Base-by-base conservation (phyloP, 768 basidiomycete species). In the Serendipita vermifera region DNA sequence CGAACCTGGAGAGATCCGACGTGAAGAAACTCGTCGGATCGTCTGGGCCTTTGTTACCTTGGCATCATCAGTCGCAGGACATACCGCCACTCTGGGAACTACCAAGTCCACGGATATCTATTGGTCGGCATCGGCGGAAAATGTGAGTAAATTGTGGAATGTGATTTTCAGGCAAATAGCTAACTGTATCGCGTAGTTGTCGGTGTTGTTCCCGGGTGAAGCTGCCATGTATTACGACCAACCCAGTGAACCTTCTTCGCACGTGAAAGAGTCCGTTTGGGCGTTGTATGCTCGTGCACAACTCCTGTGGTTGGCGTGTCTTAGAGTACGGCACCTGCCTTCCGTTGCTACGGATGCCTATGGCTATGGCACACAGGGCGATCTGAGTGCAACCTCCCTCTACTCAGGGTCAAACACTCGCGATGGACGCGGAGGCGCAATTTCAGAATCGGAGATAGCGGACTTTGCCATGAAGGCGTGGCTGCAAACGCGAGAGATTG, bases 251-350 rank as follows among this genome's bases (percentile, higher is more conserved):
- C 74, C 73, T 32, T 81, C 81, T 15, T 75, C 81, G 14, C 24
- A 51, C 17, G 7, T 51, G 46, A 88, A 87, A 64, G 83, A 88
- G 59, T 81, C 82, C 14, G 75, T 89, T 1, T 88, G 86, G 86
- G 86, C 84, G 0, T 70, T 89, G 26, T 86, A 86, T 62, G 87
- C 85, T 67, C 80, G 87, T 32, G 80, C 79, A 64, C 84, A 88
- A 82, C 74, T 89, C 7, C 71, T 88, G 3, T 89, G 85, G 85
- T 83, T 78, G 62, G 82, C 80, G 63, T 81, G 79, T 60, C 73
- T 75, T 46, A 77, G 78, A 2, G 69, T 81, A 26, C 65, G 76
- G 51, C 46, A 51, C 7, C 17, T 55, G 7, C 55, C 56, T n/a
- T 14, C 14, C 13, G 31, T 14, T 20, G n/a, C 54, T 17, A 15